These are phyloP conservation scores for Testicularia cyperi DNA, from an alignment of 1,284 basidiomycete genomes.

Conservation along the genomic window DNA sequence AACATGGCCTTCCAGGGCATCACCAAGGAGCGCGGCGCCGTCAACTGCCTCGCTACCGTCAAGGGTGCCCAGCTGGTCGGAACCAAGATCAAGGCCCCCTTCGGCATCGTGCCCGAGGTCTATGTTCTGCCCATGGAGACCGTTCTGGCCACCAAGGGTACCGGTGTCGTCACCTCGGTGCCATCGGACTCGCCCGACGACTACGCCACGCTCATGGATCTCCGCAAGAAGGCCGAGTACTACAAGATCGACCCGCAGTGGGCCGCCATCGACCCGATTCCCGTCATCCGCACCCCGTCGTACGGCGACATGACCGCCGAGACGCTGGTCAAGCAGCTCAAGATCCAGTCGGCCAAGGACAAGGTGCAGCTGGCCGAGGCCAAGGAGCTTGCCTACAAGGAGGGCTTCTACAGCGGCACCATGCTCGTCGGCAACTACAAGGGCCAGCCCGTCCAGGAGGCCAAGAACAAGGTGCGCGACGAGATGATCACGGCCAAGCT, in stretches of 20 bases:
- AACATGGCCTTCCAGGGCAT: slow-evolving; percentile 96
- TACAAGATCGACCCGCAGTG: slow-evolving; percentile 93
- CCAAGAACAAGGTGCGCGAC: slow-evolving; percentile 83
- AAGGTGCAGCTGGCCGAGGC: slow-evolving; percentile 79
- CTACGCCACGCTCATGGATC: slow-evolving; percentile 83
- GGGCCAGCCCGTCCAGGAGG: slow-evolving; percentile 82
- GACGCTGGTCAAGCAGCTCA: slow-evolving; percentile 82
- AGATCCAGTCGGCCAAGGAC: slow-evolving; percentile 95
- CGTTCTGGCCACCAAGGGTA: slow-evolving; percentile 93
- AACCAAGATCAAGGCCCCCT: slow-evolving; percentile 86
- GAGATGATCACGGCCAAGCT: slow-evolving; percentile 76
- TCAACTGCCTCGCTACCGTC: slow-evolving; percentile 49
- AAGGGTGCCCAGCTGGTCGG: slow-evolving; percentile 78
- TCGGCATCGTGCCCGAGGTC: slow-evolving; percentile 79
- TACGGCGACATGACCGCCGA: slow-evolving; percentile 91
- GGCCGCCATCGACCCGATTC: slow-evolving; percentile 80
- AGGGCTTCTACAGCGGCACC: slow-evolving; percentile 90
- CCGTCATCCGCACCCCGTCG: slow-evolving; percentile 82
- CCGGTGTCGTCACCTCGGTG: slow-evolving; percentile 96
- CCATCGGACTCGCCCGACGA: slow-evolving; percentile 99
- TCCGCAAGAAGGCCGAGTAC: slow-evolving; percentile 95
- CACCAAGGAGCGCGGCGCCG: slow-evolving; percentile 63
- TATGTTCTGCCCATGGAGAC: slow-evolving; percentile 98
- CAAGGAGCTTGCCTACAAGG: slow-evolving; percentile 97
- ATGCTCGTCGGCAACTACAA: slow-evolving; percentile 89